Conservation (phyloP, 2,329 filamentous ascomycete species). For the Stagonosporopsis vannaccii region DNA sequence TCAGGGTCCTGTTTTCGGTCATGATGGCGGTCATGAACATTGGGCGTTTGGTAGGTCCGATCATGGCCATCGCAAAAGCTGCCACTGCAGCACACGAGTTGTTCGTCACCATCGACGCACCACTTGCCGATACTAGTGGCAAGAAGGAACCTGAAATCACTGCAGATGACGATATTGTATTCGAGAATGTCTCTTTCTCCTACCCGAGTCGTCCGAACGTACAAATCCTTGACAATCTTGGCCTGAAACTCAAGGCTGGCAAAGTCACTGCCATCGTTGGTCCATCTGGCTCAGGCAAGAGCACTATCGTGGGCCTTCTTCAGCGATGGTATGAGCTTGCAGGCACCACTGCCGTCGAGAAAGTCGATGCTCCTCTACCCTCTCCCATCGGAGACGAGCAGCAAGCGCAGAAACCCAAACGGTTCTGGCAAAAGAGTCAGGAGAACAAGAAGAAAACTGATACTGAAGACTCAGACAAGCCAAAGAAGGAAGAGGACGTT, state of each 20-base stretch:
- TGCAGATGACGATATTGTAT: conserved; percentile 43
- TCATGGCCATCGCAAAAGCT: conserved; percentile 47
- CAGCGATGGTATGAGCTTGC: conserved; percentile 74
- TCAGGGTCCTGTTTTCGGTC: conserved; percentile 49
- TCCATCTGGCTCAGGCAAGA: conserved; percentile 76
- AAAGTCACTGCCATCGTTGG: conserved; percentile 79
- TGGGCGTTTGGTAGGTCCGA: conserved; percentile 38
- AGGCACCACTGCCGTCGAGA: conserved; percentile 29
- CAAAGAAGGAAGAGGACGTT: conserved; percentile 25
- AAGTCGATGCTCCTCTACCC: conserved; percentile 4
- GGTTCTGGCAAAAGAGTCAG: conserved; percentile 19
- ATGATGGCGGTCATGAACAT: conserved; percentile 49
- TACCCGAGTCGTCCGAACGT: conserved; percentile 63
- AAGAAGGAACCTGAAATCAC: conserved; percentile 46
- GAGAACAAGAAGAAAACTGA: not conserved
- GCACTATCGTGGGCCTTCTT: conserved; percentile 74
- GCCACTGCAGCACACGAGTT: conserved; percentile 45
- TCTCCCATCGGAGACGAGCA: conserved; percentile 2
- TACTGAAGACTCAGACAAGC: not conserved
- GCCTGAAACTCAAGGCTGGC: conserved; percentile 66
- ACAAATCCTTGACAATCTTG: conserved; percentile 67
- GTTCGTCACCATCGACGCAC: conserved; percentile 47
- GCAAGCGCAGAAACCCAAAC: conserved; percentile 21
- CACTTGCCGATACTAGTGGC: conserved; percentile 38
- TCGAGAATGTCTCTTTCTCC: conserved; percentile 47